A percentile compares a stretch with the other conserved stretches of the same genome.
Conservation (phyloP, 2,329 filamentous ascomycete species). For the Pseudogymnoascus verrucosus region DNA sequence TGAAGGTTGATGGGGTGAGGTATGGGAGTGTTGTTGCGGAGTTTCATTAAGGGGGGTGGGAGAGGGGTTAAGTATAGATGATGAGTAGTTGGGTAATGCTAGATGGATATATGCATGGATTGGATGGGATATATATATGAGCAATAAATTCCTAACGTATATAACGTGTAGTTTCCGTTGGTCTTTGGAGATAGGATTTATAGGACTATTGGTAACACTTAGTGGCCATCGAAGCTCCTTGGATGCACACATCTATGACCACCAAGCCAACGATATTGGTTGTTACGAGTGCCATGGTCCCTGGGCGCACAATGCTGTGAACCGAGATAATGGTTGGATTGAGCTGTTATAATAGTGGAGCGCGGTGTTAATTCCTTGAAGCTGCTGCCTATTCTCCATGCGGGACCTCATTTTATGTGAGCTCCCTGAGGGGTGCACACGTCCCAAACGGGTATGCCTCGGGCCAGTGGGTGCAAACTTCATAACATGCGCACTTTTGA, state of each 20-base stretch:
- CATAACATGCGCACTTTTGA: not conserved
- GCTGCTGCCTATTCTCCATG: not conserved
- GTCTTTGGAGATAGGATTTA: not conserved
- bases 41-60: conserved; percentile 48
- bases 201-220: not conserved
- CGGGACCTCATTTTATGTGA: not conserved
- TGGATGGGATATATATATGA: conserved; percentile 6
- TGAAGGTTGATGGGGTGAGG: conserved; percentile 69
- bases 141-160: not conserved
- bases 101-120: not conserved
- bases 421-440: not conserved
- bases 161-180: not conserved
- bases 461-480: not conserved
- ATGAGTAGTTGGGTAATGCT: not conserved
- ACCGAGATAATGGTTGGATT: not conserved
- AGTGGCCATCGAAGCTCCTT: not conserved
- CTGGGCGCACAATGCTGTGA: not conserved
- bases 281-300: not conserved
- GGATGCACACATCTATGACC: not conserved
- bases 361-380: not conserved
- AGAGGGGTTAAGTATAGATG: not conserved
- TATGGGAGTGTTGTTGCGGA: conserved; percentile 73
- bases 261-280: not conserved
- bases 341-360: not conserved
- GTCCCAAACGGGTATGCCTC: not conserved